A percentile compares a stretch with the other conserved stretches of the same genome.
phyloP scores from a whole-genome alignment of 2,329 filamentous ascomycete genomes.

The Trichoderma koningiopsis region DNA sequence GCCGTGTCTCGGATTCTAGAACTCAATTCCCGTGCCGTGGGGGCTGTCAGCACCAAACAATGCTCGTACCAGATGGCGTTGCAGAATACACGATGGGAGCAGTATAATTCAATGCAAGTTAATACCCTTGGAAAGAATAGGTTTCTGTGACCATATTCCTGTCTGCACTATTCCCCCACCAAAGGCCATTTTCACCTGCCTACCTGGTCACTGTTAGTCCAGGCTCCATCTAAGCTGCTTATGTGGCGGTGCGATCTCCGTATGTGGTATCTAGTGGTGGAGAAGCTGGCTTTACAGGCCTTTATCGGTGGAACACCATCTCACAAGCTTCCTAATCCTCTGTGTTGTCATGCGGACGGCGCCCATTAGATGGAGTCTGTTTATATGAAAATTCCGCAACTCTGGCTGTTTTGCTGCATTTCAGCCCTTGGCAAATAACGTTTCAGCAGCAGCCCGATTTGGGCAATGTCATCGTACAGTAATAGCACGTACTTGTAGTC shows the following conservation, averaged over 20 bases:
- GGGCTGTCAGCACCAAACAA: not conserved
- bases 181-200: constrained; percentile 1
- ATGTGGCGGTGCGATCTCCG: constrained; percentile 4
- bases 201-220: constrained; percentile 8
- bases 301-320: constrained; percentile 1
- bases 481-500: not conserved
- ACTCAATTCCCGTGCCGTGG: not conserved
- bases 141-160: not conserved
- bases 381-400: not conserved
- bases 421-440: constrained; percentile 16
- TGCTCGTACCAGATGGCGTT: not conserved
- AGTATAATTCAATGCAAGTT: not conserved
- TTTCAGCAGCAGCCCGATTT: constrained; percentile 6
- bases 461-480: not conserved
- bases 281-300: not conserved
- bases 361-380: not conserved
- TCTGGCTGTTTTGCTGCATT: not conserved
- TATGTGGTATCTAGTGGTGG: not conserved
- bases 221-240: not conserved
- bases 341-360: not conserved
- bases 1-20: not conserved
- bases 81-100: not conserved
- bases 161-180: not conserved
- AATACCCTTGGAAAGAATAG: not conserved
- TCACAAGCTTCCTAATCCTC: not conserved